A percentile compares a stretch with the other conserved stretches of the same genome.
These are phyloP conservation scores for Phytophthora ohioensis DNA, from an alignment of 352 stramenopile genomes.

Conservation along the genomic window DNA sequence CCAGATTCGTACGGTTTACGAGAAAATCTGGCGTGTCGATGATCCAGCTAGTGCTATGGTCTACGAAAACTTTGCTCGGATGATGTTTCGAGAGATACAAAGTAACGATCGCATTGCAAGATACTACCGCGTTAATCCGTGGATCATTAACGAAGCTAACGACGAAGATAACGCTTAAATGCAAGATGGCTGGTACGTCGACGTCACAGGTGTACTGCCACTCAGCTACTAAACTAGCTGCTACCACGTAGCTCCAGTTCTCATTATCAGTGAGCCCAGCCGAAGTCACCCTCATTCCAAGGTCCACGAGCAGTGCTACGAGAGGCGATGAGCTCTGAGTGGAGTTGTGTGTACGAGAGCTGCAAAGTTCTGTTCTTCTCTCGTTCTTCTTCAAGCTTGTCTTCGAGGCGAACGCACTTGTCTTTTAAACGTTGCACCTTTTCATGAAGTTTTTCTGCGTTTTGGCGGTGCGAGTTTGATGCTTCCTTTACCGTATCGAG, in stretches of 20 bases:
- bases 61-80: constrained; percentile 6
- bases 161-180: no score
- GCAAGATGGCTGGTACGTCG: no score
- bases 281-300: no score
- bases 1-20: constrained; percentile 8
- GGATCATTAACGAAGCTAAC: constrained; percentile 8
- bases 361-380: not conserved
- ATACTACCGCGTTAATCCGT: constrained; percentile 7
- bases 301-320: no score
- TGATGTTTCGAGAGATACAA: constrained; percentile 9
- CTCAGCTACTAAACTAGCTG: no score
- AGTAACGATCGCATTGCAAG: not conserved
- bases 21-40: constrained; percentile 4
- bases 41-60: constrained; percentile 3
- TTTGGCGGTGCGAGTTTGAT: no score
- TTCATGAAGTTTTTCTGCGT: not conserved
- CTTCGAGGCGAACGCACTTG: not conserved
- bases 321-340: not conserved
- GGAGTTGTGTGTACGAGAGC: not conserved
- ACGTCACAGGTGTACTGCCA: no score
- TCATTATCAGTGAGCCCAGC: no score
- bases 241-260: no score
- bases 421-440: not conserved
- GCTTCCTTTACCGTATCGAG: no score
- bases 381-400: constrained; percentile 4